A percentile compares a stretch with the other conserved stretches of the same genome.
Evolutionary conservation across 345 rosid species (phyloP).

Genomic region (Arabis alpina): DNA sequence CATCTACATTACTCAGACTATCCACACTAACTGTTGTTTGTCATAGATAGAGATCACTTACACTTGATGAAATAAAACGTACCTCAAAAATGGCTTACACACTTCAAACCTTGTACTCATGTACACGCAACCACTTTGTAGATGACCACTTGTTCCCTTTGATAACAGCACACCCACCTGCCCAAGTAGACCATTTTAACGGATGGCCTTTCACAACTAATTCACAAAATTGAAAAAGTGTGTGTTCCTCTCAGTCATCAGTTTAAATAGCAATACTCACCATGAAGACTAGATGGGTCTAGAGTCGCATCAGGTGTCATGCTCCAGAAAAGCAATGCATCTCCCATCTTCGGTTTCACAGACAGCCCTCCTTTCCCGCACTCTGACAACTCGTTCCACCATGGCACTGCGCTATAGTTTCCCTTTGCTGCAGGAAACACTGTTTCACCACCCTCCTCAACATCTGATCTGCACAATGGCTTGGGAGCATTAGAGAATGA

Average conservation of each 20-base stretch:
- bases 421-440: slow-evolving; percentile 92
- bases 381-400: slow-evolving; percentile 91
- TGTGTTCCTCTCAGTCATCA: slow-evolving; percentile 2
- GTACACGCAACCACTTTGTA: slow-evolving; percentile 90
- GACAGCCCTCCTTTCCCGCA: slow-evolving; percentile 90
- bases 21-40: too few relatives aligned
- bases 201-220: background rate
- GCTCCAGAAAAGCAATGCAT: slow-evolving; percentile 98
- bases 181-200: slow-evolving; percentile 17
- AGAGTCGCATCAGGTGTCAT: slow-evolving; percentile 85
- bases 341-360: slow-evolving; percentile 91
- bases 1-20: background rate
- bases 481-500: slow-evolving; percentile 24
- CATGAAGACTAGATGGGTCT: slow-evolving; percentile 89
- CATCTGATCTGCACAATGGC: slow-evolving; percentile 73
- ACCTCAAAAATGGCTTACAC: slow-evolving; percentile 32
- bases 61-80: slow-evolving; percentile 16
- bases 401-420: slow-evolving; percentile 76
- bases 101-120: slow-evolving; percentile 59
- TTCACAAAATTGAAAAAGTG: slow-evolving; percentile 4
- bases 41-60: background rate
- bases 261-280: slow-evolving; percentile 46
- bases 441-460: slow-evolving; percentile 98
- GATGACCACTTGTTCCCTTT: slow-evolving; percentile 97
- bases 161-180: slow-evolving; percentile 96